Evolutionary conservation across 83 land plant species (phyloP).

Genomic region (Thuja plicata): DNA sequence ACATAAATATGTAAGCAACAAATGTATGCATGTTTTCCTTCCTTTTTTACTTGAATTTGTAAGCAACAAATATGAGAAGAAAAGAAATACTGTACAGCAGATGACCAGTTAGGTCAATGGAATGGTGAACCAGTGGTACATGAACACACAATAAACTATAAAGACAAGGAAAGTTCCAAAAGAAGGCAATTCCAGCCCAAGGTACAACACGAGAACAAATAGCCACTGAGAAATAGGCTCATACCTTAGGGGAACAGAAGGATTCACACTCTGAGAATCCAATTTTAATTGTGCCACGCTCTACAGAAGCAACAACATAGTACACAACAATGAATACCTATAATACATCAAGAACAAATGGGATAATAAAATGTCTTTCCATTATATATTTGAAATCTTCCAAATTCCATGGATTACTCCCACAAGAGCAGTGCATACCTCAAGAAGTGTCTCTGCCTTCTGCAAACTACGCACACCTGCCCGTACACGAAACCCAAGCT

Average conservation of each 20-base stretch:
- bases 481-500: constrained; percentile 83
- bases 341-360: not conserved
- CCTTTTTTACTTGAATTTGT: not conserved
- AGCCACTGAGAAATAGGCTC: not conserved
- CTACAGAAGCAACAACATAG: constrained; percentile 23
- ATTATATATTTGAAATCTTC: not conserved
- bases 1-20: not conserved
- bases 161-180: not conserved
- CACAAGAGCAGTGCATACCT: constrained; percentile 37
- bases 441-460: constrained; percentile 66
- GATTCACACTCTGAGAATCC: constrained; percentile 16
- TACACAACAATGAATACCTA: not conserved
- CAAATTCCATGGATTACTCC: not conserved
- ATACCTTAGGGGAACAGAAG: constrained; percentile 15
- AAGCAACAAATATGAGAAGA: not conserved
- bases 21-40: not conserved
- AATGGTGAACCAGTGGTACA: not conserved
- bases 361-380: not conserved
- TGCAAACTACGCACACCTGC: constrained; percentile 77
- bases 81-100: not conserved
- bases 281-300: constrained; percentile 49
- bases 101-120: not conserved
- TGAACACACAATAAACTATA: not conserved
- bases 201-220: not conserved
- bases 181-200: not conserved